Conservation (phyloP, 192 early-diverging fungal species). For the Umbelopsis sp. region DNA sequence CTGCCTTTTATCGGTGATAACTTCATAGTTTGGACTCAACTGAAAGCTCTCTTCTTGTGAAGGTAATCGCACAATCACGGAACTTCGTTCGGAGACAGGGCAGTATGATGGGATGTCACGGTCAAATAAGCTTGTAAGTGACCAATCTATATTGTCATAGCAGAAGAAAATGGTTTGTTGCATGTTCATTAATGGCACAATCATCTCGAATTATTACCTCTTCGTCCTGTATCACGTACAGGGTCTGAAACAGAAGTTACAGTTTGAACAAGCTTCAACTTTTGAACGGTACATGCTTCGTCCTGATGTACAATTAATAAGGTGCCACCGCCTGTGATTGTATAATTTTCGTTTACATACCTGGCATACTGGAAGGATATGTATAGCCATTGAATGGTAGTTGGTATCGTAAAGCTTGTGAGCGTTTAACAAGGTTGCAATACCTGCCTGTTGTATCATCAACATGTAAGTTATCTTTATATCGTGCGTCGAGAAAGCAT, state of each 20-base stretch:
- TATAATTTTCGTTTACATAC: slow-evolving; percentile 28
- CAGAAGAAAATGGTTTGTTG: not conserved
- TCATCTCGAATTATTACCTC: slow-evolving; percentile 30
- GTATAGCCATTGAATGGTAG: slow-evolving; percentile 89
- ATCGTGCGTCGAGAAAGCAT: not conserved
- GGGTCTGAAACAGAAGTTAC: slow-evolving; percentile 85
- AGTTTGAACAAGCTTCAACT: slow-evolving; percentile 71
- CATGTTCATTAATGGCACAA: not conserved
- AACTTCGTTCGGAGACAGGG: slow-evolving; percentile 52
- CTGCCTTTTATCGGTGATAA: slow-evolving; percentile 22
- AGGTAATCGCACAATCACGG: slow-evolving; percentile 44
- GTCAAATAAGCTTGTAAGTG: slow-evolving; percentile 50
- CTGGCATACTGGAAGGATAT: slow-evolving; percentile 59
- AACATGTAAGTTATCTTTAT: not conserved
- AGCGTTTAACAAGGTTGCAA: slow-evolving; percentile 87
- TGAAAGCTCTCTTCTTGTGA: slow-evolving; percentile 29
- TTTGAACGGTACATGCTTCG: slow-evolving; percentile 46
- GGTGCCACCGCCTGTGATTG: not conserved
- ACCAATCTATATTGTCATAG: slow-evolving; percentile 45
- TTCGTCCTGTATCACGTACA: slow-evolving; percentile 49
- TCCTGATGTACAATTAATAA: slow-evolving; percentile 38
- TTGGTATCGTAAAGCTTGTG: slow-evolving; percentile 89
- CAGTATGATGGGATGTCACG: slow-evolving; percentile 48
- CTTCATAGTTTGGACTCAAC: slow-evolving; percentile 30
- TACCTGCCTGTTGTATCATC: slow-evolving; percentile 62